A percentile compares a stretch with the other conserved stretches of the same genome.
Evolutionary conservation across 2,329 filamentous ascomycete species (phyloP).

Genomic region (Alternaria atra): DNA sequence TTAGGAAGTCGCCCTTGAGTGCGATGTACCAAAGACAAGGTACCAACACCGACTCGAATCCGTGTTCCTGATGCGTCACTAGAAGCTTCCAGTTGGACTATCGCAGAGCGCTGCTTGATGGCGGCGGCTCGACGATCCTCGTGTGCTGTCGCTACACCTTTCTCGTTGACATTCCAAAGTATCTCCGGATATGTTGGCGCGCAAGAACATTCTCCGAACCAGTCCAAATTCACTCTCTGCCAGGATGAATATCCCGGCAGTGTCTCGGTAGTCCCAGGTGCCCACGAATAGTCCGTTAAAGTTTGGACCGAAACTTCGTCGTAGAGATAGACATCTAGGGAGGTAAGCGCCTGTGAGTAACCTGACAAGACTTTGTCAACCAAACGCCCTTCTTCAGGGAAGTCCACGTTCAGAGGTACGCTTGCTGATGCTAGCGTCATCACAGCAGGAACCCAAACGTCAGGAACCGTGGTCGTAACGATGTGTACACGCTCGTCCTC

Average conservation of each 20-base stretch:
- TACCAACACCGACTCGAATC: constrained; percentile 55
- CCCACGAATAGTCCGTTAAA: constrained; percentile 33
- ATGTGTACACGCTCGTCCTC: background rate
- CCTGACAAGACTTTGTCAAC: background rate
- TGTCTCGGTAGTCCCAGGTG: constrained; percentile 25
- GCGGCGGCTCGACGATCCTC: constrained; percentile 57
- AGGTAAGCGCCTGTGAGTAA: constrained; percentile 30
- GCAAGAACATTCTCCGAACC: constrained; percentile 28
- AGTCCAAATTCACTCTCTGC: constrained; percentile 15
- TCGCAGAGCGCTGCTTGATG: constrained; percentile 57
- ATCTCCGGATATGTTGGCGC: constrained; percentile 36
- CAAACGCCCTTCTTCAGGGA: constrained; percentile 3
- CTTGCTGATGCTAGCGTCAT: constrained; percentile 10
- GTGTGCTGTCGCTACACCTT: constrained; percentile 30
- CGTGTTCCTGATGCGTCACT: constrained; percentile 37
- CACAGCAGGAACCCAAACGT: constrained; percentile 19
- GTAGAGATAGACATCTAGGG: constrained; percentile 32
- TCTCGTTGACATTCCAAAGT: constrained; percentile 36
- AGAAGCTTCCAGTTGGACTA: constrained; percentile 29
- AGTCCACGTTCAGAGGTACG: constrained; percentile 9
- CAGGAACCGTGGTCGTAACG: constrained; percentile 16
- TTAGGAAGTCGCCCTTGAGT: constrained; percentile 48
- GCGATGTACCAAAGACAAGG: constrained; percentile 55
- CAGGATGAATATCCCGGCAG: constrained; percentile 33
- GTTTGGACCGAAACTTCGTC: constrained; percentile 6